These are phyloP conservation scores for Pleurotus tuber-regium DNA, from an alignment of 768 basidiomycete genomes.

Conservation along the genomic window DNA sequence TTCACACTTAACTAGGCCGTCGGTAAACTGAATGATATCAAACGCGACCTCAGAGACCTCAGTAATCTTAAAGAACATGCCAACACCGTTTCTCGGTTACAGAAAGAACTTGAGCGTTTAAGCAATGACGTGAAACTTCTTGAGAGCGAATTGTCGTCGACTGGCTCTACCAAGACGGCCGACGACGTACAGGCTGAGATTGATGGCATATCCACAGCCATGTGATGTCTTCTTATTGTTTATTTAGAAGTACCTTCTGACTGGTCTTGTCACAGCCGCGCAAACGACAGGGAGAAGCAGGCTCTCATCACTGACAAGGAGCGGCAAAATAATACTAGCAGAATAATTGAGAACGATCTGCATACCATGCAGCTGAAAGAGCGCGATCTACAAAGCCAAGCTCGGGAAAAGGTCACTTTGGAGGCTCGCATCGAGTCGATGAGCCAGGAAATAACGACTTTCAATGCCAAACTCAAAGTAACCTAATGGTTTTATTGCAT, in stretches of 20 bases:
- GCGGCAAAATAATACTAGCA: conserved; percentile 48
- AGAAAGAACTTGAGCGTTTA: conserved; percentile 57
- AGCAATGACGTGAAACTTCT: conserved; percentile 58
- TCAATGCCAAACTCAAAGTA: conserved; percentile 52
- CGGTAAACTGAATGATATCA: conserved; percentile 49
- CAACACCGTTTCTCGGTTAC: conserved; percentile 52
- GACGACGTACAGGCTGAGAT: conserved; percentile 86
- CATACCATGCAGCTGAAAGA: conserved; percentile 64
- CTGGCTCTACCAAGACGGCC: conserved; percentile 77
- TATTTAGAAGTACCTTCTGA: neutral
- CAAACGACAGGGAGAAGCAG: conserved; percentile 62
- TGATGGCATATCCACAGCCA: conserved; percentile 53
- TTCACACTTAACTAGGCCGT: conserved; percentile 40
- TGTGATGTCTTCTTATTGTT: conserved; percentile 43
- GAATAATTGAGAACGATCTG: conserved; percentile 57
- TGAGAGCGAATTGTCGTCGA: conserved; percentile 65
- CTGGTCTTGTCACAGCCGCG: conserved; percentile 42
- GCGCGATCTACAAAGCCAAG: conserved; percentile 50
- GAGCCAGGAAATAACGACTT: conserved; percentile 52
- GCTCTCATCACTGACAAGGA: conserved; percentile 59
- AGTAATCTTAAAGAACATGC: conserved; percentile 59
- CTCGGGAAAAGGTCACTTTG: conserved; percentile 54
- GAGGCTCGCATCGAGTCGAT: conserved; percentile 57
- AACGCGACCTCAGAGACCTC: conserved; percentile 61
- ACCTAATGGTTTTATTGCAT: conserved; percentile 6